These are phyloP conservation scores for Medicago lupulina DNA, from an alignment of 306 rosid species.

Conservation along the genomic window DNA sequence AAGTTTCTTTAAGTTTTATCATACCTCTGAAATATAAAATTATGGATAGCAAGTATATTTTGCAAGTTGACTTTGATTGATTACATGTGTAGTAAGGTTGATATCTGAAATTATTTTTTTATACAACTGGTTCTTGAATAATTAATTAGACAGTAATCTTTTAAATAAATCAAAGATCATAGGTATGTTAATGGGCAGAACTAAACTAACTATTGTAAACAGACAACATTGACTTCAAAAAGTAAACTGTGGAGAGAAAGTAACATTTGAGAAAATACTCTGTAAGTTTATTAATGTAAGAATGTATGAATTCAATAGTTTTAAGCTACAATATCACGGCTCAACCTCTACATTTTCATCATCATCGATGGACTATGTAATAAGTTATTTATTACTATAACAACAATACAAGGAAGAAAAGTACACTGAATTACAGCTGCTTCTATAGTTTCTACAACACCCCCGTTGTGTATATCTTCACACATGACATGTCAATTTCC, in stretches of 20 bases:
- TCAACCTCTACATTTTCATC: slow-evolving; percentile 24
- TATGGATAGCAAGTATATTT: too few relatives aligned
- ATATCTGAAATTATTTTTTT: too few relatives aligned
- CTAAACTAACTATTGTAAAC: background rate
- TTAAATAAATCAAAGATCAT: too few relatives aligned
- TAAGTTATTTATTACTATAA: slow-evolving; percentile 12
- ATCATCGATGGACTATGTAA: slow-evolving; percentile 28
- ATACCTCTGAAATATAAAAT: too few relatives aligned
- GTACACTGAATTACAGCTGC: slow-evolving; percentile 15
- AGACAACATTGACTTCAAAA: background rate
- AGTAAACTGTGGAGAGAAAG: too few relatives aligned
- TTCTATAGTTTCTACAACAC: slow-evolving; percentile 23
- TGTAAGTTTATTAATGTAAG: slow-evolving; percentile 3
- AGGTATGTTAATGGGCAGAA: too few relatives aligned
- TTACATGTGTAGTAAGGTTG: too few relatives aligned
- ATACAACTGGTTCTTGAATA: background rate
- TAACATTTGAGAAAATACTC: background rate
- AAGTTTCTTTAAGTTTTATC: too few relatives aligned
- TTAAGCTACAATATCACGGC: slow-evolving; percentile 15
- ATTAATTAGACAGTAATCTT: too few relatives aligned
- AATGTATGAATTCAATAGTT: slow-evolving; percentile 17
- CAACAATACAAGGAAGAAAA: slow-evolving; percentile 25
- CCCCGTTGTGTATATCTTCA: background rate
- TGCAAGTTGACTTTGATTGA: too few relatives aligned
- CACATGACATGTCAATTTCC: slow-evolving; percentile 26